phyloP scores from a whole-genome alignment of 2,329 filamentous ascomycete species.

The Sclerotinia spermophila region DNA sequence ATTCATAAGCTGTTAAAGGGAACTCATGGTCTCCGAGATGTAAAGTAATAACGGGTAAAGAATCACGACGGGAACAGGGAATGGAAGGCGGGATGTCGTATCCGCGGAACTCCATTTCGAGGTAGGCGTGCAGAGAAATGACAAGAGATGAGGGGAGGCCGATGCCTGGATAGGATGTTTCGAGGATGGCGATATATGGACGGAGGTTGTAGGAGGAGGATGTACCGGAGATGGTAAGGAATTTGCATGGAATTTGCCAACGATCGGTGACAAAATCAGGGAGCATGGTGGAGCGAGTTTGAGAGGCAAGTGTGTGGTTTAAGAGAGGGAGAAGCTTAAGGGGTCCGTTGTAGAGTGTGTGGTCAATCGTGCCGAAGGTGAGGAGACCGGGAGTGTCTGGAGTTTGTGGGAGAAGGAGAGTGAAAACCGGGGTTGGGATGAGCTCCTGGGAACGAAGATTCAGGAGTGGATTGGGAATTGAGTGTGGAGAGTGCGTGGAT shows the following conservation, averaged over 20 bases:
- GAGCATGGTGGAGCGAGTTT: background rate
- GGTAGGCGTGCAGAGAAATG: background rate
- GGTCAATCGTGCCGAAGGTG: conserved; percentile 4
- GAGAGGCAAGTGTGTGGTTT: background rate
- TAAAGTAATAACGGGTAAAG: background rate
- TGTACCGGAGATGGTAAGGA: conserved; percentile 2
- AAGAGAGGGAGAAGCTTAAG: conserved; percentile 4
- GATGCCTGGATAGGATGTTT: conserved; percentile 7
- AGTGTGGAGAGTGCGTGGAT: background rate
- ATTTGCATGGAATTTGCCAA: conserved; percentile 3
- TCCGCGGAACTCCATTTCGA: background rate
- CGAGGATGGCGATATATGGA: background rate
- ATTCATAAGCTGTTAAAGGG: conserved; percentile 15
- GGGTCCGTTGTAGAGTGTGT: background rate
- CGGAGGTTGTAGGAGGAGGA: background rate
- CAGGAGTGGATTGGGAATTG: background rate
- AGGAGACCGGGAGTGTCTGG: background rate
- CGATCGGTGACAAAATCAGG: background rate
- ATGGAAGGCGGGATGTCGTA: background rate
- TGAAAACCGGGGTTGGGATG: background rate
- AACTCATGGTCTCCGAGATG: conserved; percentile 3
- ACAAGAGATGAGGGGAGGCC: background rate
- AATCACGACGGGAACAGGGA: background rate
- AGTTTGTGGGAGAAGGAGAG: conserved; percentile 3
- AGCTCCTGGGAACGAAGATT: background rate